Conservation (phyloP, 768 basidiomycete genomes). For the Collybia nuda region DNA sequence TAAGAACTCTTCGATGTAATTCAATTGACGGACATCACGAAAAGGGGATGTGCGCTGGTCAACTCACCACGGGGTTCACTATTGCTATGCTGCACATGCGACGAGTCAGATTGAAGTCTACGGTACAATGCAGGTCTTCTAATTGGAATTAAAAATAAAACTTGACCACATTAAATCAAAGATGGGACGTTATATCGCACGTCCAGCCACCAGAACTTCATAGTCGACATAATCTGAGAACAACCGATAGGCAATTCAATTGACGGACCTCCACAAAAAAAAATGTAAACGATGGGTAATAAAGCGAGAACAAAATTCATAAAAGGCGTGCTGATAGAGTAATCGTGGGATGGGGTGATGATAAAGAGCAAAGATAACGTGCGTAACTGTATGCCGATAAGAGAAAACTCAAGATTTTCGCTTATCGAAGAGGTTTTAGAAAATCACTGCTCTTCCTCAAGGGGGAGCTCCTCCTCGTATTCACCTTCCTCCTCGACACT, state of each 20-base stretch:
- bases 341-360: conserved; percentile 21
- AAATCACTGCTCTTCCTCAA: conserved; percentile 55
- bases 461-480: conserved; percentile 77
- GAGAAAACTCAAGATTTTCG: conserved; percentile 12
- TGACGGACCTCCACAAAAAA: conserved; percentile 28
- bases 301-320: conserved; percentile 28
- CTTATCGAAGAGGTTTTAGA: conserved; percentile 15
- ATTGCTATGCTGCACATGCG: too few relatives aligned
- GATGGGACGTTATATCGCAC: too few relatives aligned
- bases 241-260: conserved; percentile 19
- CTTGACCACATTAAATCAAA: too few relatives aligned
- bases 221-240: too few relatives aligned
- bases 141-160: too few relatives aligned
- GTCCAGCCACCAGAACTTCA: too few relatives aligned
- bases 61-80: too few relatives aligned
- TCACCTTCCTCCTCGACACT: conserved; percentile 88
- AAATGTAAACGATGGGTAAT: conserved; percentile 13
- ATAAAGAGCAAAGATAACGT: conserved; percentile 12
- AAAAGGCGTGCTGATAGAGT: conserved; percentile 35
- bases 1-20: conserved; percentile 9
- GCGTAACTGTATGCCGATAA: conserved; percentile 14
- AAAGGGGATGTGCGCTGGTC: conserved; percentile 5
- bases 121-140: too few relatives aligned
- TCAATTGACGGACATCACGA: conserved; percentile 28
- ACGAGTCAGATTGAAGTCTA: too few relatives aligned